phyloP scores from a whole-genome alignment of 495 filamentous ascomycete species.

The Neurospora cerealis region DNA sequence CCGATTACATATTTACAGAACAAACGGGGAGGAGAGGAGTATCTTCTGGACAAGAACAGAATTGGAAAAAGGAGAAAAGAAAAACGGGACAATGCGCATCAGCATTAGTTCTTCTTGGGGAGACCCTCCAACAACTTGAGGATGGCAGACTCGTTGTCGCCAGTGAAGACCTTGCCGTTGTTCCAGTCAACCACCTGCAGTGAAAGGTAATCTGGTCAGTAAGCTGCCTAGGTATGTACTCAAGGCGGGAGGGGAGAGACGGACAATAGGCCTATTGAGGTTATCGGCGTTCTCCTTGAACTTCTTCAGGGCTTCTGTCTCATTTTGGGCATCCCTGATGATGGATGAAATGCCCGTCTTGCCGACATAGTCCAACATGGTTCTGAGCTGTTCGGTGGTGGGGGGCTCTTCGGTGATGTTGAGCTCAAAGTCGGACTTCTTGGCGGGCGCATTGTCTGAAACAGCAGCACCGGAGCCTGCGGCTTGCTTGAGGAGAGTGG shows the following conservation, averaged over 20 bases:
- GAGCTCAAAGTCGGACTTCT: constrained; percentile 73
- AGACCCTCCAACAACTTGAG: constrained; percentile 58
- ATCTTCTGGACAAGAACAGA: background rate
- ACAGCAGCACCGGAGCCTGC: constrained; percentile 43
- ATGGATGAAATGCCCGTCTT: constrained; percentile 44
- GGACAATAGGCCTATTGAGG: constrained; percentile 65
- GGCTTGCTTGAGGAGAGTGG: constrained; percentile 65
- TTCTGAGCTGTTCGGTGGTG: constrained; percentile 74
- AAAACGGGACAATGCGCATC: background rate
- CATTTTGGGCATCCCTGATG: constrained; percentile 58
- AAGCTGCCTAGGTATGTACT: constrained; percentile 1
- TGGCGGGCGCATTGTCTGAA: constrained; percentile 45
- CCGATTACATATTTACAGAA: background rate
- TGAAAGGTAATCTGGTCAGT: background rate
- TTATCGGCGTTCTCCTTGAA: constrained; percentile 48
- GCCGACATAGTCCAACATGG: constrained; percentile 78
- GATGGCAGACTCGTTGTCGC: constrained; percentile 75
- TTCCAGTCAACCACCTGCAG: constrained; percentile 82
- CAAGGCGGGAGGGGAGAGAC: constrained; percentile 11
- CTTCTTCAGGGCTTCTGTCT: constrained; percentile 66
- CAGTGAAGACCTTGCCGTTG: constrained; percentile 68
- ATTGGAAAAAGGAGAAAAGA: background rate
- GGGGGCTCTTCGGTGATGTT: constrained; percentile 74
- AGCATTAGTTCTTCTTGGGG: constrained; percentile 36
- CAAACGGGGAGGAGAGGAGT: constrained; percentile 5